Evolutionary conservation across 2,329 filamentous ascomycete genomes (phyloP), one percentile per base, ranked within the genome.

Genomic region (Huntiella decipiens): DNA sequence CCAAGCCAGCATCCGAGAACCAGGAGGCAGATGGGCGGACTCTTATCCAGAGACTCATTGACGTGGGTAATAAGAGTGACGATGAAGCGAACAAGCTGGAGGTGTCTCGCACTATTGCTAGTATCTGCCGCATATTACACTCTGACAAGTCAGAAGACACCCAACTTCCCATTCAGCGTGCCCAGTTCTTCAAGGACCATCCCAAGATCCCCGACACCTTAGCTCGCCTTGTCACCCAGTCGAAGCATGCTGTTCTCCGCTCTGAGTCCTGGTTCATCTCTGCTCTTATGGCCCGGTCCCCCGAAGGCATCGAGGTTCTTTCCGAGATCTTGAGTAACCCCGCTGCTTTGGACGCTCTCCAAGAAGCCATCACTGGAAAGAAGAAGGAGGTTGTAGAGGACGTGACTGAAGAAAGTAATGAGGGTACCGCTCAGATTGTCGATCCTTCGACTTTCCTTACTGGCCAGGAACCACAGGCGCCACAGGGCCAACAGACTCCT

Each of bases 251-350:
- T 0, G 63, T 68, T 2, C 61, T 79, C 2, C 65, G 71, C 13
- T 74, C 72, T 35, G 75, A 79, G 54, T 65, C 68, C 2, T 73
- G 74, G 67, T 78, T 79, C 51, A 66, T 75, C 4, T 64, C 77
- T 44, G 75, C 75, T 2, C 64, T 79, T 32, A 71, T 78, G 65
- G 66, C 67, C 36, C 65, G 72, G 22, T 66, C 67, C 1, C 47
- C 54, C 1, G 66, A 70, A 33, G 72, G 73, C 5, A 66, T 69
- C 2, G 53, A 56, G 2, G 57, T 69, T 8, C 64, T 73, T 13
- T 53, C 63, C 6, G 58, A 60, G 10, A 56, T 67, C 0, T 70
- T 71, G 0, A 60, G 59, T 15, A 46, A 49, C 4, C 17, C 44
- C 10, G 43, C 51, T 13, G 41, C 28, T 5, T 31, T 41, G 15